A percentile compares a stretch with the other conserved stretches of the same genome.
phyloP scores from a whole-genome alignment of 2,329 filamentous ascomycete species.

The Gliomastix tumulicola region DNA sequence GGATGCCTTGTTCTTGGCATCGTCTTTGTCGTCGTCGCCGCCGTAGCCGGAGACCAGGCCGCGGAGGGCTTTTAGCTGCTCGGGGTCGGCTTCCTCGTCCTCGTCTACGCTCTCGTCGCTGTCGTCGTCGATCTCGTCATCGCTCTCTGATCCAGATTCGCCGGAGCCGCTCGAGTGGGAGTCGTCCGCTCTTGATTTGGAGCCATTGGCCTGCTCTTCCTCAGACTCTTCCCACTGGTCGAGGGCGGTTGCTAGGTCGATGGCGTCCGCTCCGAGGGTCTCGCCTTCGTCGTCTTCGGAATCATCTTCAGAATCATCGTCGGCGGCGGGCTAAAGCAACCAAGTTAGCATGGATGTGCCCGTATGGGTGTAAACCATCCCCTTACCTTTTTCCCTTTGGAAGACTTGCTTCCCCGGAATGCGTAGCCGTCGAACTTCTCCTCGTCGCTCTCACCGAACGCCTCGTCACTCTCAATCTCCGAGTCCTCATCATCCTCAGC shows the following conservation, averaged over 20 bases:
- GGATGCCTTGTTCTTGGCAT: constrained; percentile 28
- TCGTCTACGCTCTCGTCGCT: constrained; percentile 45
- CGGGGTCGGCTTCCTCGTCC: constrained; percentile 37
- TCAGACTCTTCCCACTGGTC: constrained; percentile 46
- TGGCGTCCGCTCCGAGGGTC: constrained; percentile 51
- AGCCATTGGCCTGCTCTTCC: constrained; percentile 33
- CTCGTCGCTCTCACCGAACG: constrained; percentile 83
- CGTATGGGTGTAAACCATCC: too few relatives aligned
- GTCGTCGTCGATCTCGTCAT: constrained; percentile 40
- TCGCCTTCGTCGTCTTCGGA: constrained; percentile 46
- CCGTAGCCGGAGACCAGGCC: constrained; percentile 63
- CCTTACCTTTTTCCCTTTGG: constrained; percentile 2
- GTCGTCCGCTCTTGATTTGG: constrained; percentile 30
- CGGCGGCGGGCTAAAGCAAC: constrained; percentile 23
- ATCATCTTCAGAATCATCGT: constrained; percentile 53
- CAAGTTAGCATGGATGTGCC: too few relatives aligned
- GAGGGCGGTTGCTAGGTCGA: constrained; percentile 49
- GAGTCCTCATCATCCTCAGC: constrained; percentile 53
- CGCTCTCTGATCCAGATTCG: constrained; percentile 31
- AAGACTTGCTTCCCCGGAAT: constrained; percentile 40
- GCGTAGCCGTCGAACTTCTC: constrained; percentile 73
- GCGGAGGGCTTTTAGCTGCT: constrained; percentile 58
- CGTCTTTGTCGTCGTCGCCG: constrained; percentile 52
- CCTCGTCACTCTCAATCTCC: constrained; percentile 65
- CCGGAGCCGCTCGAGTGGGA: constrained; percentile 33